Evolutionary conservation across 371 early-diverging fungal species (phyloP), one percentile per base, ranked within the genome.

Genomic region (Apophysomyces ossiformis): DNA sequence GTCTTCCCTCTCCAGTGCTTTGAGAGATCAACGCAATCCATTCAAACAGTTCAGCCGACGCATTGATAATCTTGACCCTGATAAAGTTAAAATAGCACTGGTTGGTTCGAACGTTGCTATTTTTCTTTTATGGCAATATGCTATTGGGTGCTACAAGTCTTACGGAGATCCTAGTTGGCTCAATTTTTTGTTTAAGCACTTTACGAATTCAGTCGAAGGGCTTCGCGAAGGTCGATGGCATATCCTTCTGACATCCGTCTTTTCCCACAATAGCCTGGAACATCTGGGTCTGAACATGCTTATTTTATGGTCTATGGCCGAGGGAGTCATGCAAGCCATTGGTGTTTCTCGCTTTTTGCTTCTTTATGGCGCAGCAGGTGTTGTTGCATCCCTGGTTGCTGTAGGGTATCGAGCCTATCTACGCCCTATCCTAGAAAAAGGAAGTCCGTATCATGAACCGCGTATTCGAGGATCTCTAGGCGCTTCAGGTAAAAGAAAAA

Each of bases 241-340:
- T 72, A 84, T 84, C 3, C 65, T 87, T 15, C 56, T 87, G 45
- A 83, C 88, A 4, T 76, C 78, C 1, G 69, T 81, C 0, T 73
- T 87, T 58, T 85, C 85, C 26, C 88, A 87, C 58, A 68, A 71
- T 43, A 72, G 71, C 7, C 63, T 82, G 57, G 72, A 74, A 26
- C 88, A 87, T 63, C 68, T 87, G 36, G 77, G 79, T 32, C 37
- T 87, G 6, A 87, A 86, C 61, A 83, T 82, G 73, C 59, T 87
- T 56, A 85, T 86, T 0, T 66, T 87, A 15, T 71, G 77, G 61
- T 73, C 75, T 3, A 66, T 87, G 74, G 77, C 86, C 44, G 58
- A 69, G 62, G 69, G 83, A 61, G 69, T 86, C 1, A 66, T 81
- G 18, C 69, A 73, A 47, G 76, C 81, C 0, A 57, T 83, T n/a